phyloP scores from a whole-genome alignment of 495 filamentous ascomycete genomes.

The Xylaria grammica region DNA sequence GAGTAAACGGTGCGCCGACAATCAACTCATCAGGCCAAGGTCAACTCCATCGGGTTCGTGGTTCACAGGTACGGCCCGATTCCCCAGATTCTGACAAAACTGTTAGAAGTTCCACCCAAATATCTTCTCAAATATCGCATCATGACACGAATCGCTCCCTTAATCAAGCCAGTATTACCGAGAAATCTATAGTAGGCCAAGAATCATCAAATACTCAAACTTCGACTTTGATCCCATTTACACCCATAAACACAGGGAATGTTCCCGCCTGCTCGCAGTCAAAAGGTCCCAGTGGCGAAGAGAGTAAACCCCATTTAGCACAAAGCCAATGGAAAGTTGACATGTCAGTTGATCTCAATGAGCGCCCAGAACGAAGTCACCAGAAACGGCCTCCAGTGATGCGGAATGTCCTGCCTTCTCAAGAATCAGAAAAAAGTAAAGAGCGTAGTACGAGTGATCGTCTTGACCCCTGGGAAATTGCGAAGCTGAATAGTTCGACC shows the following conservation, averaged over 20 bases:
- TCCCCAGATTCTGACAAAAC: not conserved
- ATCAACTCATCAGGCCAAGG: not conserved
- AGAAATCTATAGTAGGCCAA: not conserved
- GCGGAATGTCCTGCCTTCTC: not conserved
- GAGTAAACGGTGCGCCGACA: not conserved
- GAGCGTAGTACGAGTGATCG: conserved; percentile 18
- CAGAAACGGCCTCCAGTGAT: conserved; percentile 24
- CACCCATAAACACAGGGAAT: conserved; percentile 18
- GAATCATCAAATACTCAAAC: not conserved
- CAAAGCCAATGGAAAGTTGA: conserved; percentile 39
- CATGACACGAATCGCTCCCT: not conserved
- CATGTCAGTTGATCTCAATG: conserved; percentile 43
- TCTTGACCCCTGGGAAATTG: conserved; percentile 66
- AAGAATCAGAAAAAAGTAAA: conserved; percentile 25
- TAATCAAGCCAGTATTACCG: not conserved
- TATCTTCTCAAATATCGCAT: not conserved
- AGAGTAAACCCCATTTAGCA: conserved; percentile 16
- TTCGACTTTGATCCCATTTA: conserved; percentile 14
- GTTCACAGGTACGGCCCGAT: not conserved
- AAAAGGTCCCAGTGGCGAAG: not conserved
- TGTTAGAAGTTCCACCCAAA: not conserved
- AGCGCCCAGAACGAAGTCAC: conserved; percentile 28
- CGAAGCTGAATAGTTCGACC: conserved; percentile 57
- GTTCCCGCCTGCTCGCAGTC: not conserved
- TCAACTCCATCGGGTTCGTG: not conserved